These are phyloP conservation scores for Eucalyptus globulus DNA, from an alignment of 345 rosid species.

Conservation along the genomic window DNA sequence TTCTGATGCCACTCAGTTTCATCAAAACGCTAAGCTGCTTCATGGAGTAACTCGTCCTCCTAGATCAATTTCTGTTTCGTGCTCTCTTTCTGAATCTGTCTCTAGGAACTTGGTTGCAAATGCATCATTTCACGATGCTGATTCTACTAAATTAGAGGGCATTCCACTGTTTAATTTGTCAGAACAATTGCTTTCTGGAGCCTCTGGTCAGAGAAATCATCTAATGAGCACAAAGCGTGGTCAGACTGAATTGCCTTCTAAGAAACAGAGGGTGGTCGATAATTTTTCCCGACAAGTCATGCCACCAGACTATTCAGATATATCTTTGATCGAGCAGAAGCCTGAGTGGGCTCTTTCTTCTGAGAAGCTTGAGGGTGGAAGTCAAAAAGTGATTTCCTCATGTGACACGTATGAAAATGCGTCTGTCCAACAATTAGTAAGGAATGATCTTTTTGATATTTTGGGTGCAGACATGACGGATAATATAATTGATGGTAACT, in stretches of 20 bases:
- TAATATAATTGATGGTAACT: conserved; percentile 20
- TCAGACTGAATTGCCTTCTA: neutral
- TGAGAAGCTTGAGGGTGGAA: conserved; percentile 9
- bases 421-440: conserved; percentile 18
- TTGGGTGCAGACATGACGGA: conserved; percentile 58
- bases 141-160: neutral
- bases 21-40: neutral
- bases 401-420: conserved; percentile 10
- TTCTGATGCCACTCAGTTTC: neutral
- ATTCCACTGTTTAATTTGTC: neutral
- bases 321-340: conserved; percentile 1
- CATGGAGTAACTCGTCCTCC: neutral
- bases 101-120: neutral
- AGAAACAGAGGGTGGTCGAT: neutral
- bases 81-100: neutral
- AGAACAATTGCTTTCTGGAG: neutral
- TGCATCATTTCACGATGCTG: conserved; percentile 1
- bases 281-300: neutral
- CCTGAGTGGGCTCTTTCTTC: neutral
- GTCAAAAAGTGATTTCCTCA: neutral
- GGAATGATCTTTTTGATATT: conserved; percentile 64
- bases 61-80: neutral
- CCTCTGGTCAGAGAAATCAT: neutral
- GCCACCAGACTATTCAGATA: neutral
- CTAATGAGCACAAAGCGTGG: neutral